Conservation (phyloP, 768 basidiomycete genomes). For the Agaricus subrufescens region DNA sequence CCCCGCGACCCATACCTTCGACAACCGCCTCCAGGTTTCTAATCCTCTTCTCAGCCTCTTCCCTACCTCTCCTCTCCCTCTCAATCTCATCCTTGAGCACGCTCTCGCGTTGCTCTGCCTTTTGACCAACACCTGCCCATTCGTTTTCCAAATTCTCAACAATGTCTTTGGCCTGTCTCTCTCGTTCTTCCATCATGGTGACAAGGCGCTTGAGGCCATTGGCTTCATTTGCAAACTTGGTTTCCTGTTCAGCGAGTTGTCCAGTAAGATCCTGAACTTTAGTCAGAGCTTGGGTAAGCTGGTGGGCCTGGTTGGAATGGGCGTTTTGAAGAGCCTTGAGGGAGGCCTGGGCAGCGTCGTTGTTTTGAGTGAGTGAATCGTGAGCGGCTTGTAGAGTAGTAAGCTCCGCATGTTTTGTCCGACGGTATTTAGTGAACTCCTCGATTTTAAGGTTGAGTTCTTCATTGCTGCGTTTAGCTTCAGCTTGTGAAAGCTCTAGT, state of each 20-base stretch:
- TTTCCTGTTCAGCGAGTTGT: slow-evolving; percentile 81
- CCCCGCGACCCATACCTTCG: slow-evolving; percentile 67
- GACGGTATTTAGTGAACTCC: slow-evolving; percentile 79
- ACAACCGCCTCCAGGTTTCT: slow-evolving; percentile 73
- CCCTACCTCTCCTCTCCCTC: slow-evolving; percentile 62
- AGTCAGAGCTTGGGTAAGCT: slow-evolving; percentile 72
- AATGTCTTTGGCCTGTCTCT: slow-evolving; percentile 77
- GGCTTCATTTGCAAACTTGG: slow-evolving; percentile 75
- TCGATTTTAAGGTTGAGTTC: slow-evolving; percentile 74
- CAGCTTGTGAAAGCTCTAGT: slow-evolving; percentile 68
- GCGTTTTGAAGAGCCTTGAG: slow-evolving; percentile 72
- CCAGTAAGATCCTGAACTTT: slow-evolving; percentile 72
- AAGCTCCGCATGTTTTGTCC: slow-evolving; percentile 75
- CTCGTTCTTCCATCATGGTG: slow-evolving; percentile 81
- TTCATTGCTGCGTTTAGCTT: slow-evolving; percentile 63
- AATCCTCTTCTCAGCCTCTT: slow-evolving; percentile 65
- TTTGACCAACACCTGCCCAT: slow-evolving; percentile 70
- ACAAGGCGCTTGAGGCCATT: slow-evolving; percentile 71
- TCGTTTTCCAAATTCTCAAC: slow-evolving; percentile 82
- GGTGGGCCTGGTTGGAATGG: slow-evolving; percentile 65
- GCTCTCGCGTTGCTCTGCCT: slow-evolving; percentile 63
- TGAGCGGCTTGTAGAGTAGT: slow-evolving; percentile 71
- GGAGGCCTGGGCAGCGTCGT: slow-evolving; percentile 60
- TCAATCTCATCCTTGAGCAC: slow-evolving; percentile 66
- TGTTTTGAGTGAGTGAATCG: slow-evolving; percentile 66